These are phyloP conservation scores for Daldinia eschscholtzii DNA, from an alignment of 2,329 filamentous ascomycete genomes.

Conservation along the genomic window DNA sequence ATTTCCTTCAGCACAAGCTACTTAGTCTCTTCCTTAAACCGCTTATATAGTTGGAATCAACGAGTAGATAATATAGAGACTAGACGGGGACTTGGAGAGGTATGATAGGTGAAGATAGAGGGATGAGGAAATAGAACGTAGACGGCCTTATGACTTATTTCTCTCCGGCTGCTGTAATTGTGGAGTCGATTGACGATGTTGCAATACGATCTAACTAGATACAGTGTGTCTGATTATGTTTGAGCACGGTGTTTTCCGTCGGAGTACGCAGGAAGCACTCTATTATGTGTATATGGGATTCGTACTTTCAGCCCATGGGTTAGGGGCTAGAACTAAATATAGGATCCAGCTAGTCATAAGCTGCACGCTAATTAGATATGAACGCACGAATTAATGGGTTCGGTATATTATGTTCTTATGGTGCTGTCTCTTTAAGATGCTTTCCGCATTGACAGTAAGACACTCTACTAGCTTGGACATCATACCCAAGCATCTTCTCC, in stretches of 20 bases:
- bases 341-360: not conserved
- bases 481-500: too few relatives aligned
- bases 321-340: conserved; percentile 1
- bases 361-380: not conserved
- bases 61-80: too few relatives aligned
- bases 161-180: conserved; percentile 25
- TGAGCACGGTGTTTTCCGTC: conserved; percentile 40
- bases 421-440: not conserved
- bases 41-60: not conserved
- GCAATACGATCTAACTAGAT: conserved; percentile 18
- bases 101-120: not conserved
- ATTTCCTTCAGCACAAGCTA: not conserved
- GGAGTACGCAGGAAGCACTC: conserved; percentile 43
- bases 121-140: conserved; percentile 1
- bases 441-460: not conserved
- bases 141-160: conserved; percentile 28
- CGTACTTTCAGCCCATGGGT: not conserved
- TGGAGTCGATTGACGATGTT: conserved; percentile 30
- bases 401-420: not conserved
- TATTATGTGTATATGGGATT: not conserved
- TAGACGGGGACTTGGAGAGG: too few relatives aligned
- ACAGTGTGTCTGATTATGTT: conserved; percentile 7
- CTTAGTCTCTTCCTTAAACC: not conserved
- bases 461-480: too few relatives aligned
- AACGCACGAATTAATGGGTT: not conserved